These are phyloP conservation scores for Byssothecium circinans DNA, from an alignment of 2,329 filamentous ascomycete genomes.

Conservation along the genomic window DNA sequence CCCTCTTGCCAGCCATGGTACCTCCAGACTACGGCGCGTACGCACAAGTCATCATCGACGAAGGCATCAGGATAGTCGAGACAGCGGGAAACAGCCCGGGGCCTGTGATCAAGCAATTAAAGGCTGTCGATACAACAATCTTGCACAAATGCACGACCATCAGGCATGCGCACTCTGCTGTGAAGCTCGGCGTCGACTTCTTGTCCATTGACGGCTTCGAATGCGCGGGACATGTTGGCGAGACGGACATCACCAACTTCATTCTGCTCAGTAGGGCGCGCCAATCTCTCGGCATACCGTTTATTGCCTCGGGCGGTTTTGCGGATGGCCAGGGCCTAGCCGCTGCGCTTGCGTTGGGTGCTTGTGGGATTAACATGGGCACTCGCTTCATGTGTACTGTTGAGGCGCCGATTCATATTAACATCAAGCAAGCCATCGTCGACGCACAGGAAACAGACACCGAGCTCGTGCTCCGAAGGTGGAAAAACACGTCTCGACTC, in stretches of 20 bases:
- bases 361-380: conserved; percentile 97
- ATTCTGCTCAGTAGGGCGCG: conserved; percentile 83
- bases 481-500: conserved; percentile 88
- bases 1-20: conserved; percentile 83
- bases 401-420: conserved; percentile 87
- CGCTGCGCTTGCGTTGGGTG: conserved; percentile 84
- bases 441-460: conserved; percentile 88
- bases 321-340: conserved; percentile 92
- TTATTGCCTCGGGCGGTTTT: conserved; percentile 95
- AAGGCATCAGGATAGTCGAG: conserved; percentile 88
- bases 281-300: conserved; percentile 81
- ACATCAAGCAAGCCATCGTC: conserved; percentile 93
- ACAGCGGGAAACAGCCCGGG: conserved; percentile 89
- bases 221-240: conserved; percentile 88
- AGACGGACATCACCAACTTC: conserved; percentile 86
- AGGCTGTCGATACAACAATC: conserved; percentile 74
- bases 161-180: conserved; percentile 83
- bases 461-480: conserved; percentile 80
- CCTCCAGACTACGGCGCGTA: conserved; percentile 93
- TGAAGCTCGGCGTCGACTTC: conserved; percentile 96
- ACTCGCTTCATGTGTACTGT: conserved; percentile 96
- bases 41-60: conserved; percentile 88
- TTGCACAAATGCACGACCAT: conserved; percentile 99
- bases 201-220: conserved; percentile 97
- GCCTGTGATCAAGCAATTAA: conserved; percentile 86